Percentiles rank a stretch among this genome's conserved stretches.
Conservation (phyloP, 2,329 filamentous ascomycete genomes). For the Domatiomyces catenatus region DNA sequence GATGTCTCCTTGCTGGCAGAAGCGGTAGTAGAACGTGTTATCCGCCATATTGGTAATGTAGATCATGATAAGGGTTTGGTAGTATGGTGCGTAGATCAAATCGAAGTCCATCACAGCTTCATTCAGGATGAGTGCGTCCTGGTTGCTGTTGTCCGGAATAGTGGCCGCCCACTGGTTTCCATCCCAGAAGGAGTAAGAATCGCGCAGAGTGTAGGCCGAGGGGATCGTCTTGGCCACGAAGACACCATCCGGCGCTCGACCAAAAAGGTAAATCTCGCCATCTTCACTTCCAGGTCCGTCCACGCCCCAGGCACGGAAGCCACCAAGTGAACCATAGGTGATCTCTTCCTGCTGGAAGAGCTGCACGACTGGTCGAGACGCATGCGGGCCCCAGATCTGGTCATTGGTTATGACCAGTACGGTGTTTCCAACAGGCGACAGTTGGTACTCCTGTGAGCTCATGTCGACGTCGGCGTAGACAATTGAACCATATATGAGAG, state of each 20-base stretch:
- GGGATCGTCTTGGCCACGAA: constrained; percentile 16
- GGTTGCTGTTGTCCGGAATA: constrained; percentile 10
- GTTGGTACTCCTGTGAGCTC: constrained; percentile 16
- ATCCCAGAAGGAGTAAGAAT: constrained; percentile 19
- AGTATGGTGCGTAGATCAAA: constrained; percentile 20
- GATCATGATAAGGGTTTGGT: constrained; percentile 21
- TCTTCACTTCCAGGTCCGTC: constrained; percentile 18
- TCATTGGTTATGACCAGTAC: constrained; percentile 18
- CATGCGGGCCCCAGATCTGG: constrained; percentile 17
- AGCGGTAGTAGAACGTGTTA: constrained; percentile 23
- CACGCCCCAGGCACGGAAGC: constrained; percentile 20
- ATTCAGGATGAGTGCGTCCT: constrained; percentile 17
- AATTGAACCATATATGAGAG: constrained; percentile 20
- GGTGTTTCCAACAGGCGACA: constrained; percentile 19
- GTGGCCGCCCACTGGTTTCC: constrained; percentile 16
- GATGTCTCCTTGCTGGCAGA: constrained; percentile 1
- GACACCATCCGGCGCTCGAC: constrained; percentile 17
- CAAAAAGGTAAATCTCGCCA: constrained; percentile 21
- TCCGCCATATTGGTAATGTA: constrained; percentile 20
- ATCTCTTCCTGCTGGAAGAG: constrained; percentile 19
- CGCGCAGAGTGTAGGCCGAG: constrained; percentile 10
- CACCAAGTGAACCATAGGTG: constrained; percentile 20
- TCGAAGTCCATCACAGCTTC: constrained; percentile 20
- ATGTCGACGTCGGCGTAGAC: constrained; percentile 21
- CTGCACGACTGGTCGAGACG: constrained; percentile 17